phyloP scores from a whole-genome alignment of 2,329 filamentous ascomycete genomes.

The Ascosphaera aggregata region DNA sequence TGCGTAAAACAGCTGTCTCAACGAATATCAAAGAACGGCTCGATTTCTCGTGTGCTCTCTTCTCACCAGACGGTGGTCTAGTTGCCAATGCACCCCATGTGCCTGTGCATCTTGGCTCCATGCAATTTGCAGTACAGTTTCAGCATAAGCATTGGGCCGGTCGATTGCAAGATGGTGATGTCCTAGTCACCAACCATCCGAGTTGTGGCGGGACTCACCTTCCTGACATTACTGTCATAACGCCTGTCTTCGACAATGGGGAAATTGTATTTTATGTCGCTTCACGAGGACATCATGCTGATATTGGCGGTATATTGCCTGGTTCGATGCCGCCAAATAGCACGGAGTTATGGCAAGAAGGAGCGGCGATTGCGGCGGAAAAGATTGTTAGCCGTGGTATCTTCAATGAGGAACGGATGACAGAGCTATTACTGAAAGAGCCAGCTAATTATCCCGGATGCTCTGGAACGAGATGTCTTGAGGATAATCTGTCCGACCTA shows the following conservation, averaged over 20 bases:
- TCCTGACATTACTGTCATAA: constrained; percentile 56
- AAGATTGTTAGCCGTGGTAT: constrained; percentile 52
- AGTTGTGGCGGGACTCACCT: constrained; percentile 63
- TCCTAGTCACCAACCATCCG: constrained; percentile 57
- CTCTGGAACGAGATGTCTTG: constrained; percentile 53
- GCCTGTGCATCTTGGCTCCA: constrained; percentile 58
- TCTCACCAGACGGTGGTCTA: constrained; percentile 50
- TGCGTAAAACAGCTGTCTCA: constrained; percentile 31
- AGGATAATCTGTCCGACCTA: constrained; percentile 66
- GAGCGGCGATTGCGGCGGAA: constrained; percentile 22
- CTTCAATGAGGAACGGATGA: constrained; percentile 58
- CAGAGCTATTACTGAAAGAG: constrained; percentile 45
- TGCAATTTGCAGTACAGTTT: constrained; percentile 63
- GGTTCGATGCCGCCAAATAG: constrained; percentile 52
- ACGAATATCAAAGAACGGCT: constrained; percentile 67
- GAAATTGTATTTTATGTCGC: constrained; percentile 66
- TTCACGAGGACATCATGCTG: constrained; percentile 58
- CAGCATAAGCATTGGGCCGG: constrained; percentile 57
- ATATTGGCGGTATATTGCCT: constrained; percentile 63
- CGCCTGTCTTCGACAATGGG: constrained; percentile 44
- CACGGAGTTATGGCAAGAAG: constrained; percentile 24
- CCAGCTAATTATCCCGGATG: constrained; percentile 55
- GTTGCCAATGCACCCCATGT: constrained; percentile 50
- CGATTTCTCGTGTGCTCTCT: constrained; percentile 65
- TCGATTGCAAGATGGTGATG: constrained; percentile 49